These are phyloP conservation scores for Xerocomellus intermedius DNA, from an alignment of 768 basidiomycete genomes.

Conservation along the genomic window DNA sequence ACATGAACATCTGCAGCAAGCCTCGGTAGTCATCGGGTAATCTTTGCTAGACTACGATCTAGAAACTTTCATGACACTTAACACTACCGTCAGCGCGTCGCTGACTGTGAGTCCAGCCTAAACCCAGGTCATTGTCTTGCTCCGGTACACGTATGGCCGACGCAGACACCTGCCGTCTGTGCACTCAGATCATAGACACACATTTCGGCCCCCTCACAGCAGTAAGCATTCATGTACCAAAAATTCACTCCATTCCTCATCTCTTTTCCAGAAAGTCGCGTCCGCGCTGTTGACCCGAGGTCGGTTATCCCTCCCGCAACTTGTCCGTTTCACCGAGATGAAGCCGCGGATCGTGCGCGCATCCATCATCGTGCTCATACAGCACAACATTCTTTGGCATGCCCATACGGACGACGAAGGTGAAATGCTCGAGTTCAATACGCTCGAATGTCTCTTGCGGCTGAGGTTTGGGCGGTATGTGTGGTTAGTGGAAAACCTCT, in stretches of 20 bases:
- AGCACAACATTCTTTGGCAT: slow-evolving; percentile 93
- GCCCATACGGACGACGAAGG: slow-evolving; percentile 67
- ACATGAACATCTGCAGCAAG: too few species aligned
- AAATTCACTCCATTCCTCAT: neutral
- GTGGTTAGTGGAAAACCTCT: slow-evolving; percentile 66
- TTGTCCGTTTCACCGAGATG: slow-evolving; percentile 67
- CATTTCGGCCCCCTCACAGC: slow-evolving; percentile 68
- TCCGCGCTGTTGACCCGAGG: slow-evolving; percentile 76
- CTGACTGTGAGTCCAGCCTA: neutral
- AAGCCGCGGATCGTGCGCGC: slow-evolving; percentile 68
- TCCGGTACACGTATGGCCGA: slow-evolving; percentile 52
- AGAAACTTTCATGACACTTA: slow-evolving; percentile 12
- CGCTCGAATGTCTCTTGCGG: slow-evolving; percentile 78
- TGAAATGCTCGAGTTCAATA: slow-evolving; percentile 78
- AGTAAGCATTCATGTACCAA: slow-evolving; percentile 40
- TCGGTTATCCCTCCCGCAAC: slow-evolving; percentile 67
- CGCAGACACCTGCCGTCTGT: slow-evolving; percentile 57
- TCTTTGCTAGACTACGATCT: neutral
- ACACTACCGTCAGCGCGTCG: neutral
- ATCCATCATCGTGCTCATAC: slow-evolving; percentile 74
- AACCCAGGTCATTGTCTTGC: neutral
- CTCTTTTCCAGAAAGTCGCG: slow-evolving; percentile 58
- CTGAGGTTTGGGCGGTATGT: slow-evolving; percentile 83
- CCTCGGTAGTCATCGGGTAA: too few species aligned
- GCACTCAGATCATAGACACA: slow-evolving; percentile 57